Percentiles rank a stretch among this genome's conserved stretches.
Conservation (phyloP, 371 early-diverging fungal species). For the Lichtheimia ramosa region DNA sequence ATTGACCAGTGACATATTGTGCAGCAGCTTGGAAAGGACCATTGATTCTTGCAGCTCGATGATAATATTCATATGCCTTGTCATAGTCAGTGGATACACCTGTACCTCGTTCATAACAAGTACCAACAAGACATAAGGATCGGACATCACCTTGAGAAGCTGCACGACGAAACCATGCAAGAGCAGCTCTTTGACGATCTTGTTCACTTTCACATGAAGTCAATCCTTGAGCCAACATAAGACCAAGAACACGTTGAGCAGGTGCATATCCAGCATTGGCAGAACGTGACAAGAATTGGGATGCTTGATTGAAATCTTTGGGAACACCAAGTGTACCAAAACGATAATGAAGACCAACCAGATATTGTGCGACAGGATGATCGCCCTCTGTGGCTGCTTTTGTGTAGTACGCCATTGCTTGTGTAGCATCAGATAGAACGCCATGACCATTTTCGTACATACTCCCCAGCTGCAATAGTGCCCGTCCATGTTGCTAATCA, state of each 20-base stretch:
- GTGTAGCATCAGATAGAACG: slow-evolving; percentile 25
- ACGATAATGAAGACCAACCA: slow-evolving; percentile 39
- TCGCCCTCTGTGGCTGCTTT: slow-evolving; percentile 26
- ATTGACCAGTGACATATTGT: slow-evolving; percentile 37
- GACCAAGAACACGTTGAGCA: slow-evolving; percentile 45
- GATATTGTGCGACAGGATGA: slow-evolving; percentile 38
- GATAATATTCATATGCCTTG: slow-evolving; percentile 69
- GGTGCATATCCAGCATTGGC: slow-evolving; percentile 35
- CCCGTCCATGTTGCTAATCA: slow-evolving; percentile 35
- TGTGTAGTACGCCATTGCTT: slow-evolving; percentile 36
- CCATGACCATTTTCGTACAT: slow-evolving; percentile 45
- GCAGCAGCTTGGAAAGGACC: slow-evolving; percentile 43
- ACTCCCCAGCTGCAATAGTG: slow-evolving; percentile 42
- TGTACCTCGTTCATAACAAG: slow-evolving; percentile 72
- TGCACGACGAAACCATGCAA: slow-evolving; percentile 67
- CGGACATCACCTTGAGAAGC: slow-evolving; percentile 64
- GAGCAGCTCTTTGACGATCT: slow-evolving; percentile 33
- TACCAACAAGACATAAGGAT: slow-evolving; percentile 72
- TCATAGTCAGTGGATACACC: slow-evolving; percentile 45
- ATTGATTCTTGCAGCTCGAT: slow-evolving; percentile 53
- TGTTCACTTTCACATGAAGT: too few species aligned
- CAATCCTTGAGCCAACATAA: slow-evolving; percentile 29
- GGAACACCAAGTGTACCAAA: slow-evolving; percentile 30
- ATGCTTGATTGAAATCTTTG: slow-evolving; percentile 31
- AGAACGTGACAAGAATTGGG: slow-evolving; percentile 26